A percentile compares a stretch with the other conserved stretches of the same genome.
phyloP scores from a whole-genome alignment of 345 rosid species.

The Cardamine chenopodiifolia region DNA sequence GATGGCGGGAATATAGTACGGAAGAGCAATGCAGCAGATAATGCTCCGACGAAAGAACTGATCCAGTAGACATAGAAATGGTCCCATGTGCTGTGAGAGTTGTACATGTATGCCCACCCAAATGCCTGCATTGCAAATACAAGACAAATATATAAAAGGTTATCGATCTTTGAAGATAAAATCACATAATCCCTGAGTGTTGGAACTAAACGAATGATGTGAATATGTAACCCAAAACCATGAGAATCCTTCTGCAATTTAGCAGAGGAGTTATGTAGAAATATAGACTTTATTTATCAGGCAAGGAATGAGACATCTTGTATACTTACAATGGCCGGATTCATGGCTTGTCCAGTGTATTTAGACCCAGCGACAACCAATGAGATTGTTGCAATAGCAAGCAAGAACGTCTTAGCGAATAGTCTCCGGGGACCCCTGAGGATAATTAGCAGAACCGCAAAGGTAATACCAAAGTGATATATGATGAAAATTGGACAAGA shows the following conservation, averaged over 20 bases:
- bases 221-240: background rate
- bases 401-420: conserved; percentile 62
- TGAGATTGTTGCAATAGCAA: conserved; percentile 65
- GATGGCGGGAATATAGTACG: conserved; percentile 66
- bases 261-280: background rate
- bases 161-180: too few species aligned
- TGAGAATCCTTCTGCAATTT: background rate
- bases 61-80: conserved; percentile 96
- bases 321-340: conserved; percentile 92
- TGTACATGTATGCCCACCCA: conserved; percentile 90
- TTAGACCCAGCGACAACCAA: conserved; percentile 64
- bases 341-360: conserved; percentile 97
- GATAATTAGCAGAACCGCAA: conserved; percentile 67
- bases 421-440: conserved; percentile 69
- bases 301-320: background rate
- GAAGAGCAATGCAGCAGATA: conserved; percentile 76
- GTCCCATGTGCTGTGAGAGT: conserved; percentile 89
- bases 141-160: background rate
- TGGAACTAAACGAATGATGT: background rate
- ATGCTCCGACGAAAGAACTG: conserved; percentile 84
- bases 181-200: background rate
- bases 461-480: conserved; percentile 50
- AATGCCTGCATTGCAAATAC: conserved; percentile 66
- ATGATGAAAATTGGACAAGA: background rate
- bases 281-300: too few species aligned